A percentile compares a stretch with the other conserved stretches of the same genome.
Conservation (phyloP, 805 yeast genomes). For the Debaryomyces castellii region DNA sequence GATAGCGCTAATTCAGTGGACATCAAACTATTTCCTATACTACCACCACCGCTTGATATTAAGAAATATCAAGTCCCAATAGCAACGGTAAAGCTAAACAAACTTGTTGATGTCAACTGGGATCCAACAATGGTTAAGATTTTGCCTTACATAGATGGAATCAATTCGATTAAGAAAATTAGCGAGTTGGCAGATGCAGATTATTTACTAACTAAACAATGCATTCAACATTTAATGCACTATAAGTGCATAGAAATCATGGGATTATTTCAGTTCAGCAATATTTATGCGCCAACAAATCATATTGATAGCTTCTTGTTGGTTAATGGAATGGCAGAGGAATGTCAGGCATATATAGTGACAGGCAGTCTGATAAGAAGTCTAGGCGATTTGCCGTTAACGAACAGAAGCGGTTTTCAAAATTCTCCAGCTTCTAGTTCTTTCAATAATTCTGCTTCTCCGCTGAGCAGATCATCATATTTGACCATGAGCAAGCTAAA, state of each 20-base stretch:
- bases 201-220: constrained; percentile 71
- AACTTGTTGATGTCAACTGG: constrained; percentile 87
- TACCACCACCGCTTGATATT: constrained; percentile 75
- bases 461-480: constrained; percentile 9
- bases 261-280: constrained; percentile 87
- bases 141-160: constrained; percentile 82
- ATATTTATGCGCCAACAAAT: constrained; percentile 87
- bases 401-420: background rate
- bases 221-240: constrained; percentile 88
- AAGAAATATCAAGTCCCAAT: constrained; percentile 87
- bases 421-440: constrained; percentile 2
- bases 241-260: constrained; percentile 80
- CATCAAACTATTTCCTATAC: constrained; percentile 88
- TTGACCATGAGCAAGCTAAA: constrained; percentile 6
- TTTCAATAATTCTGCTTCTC: constrained; percentile 10
- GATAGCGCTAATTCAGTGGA: constrained; percentile 88
- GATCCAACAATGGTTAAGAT: constrained; percentile 94
- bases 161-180: constrained; percentile 77
- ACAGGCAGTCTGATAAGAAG: constrained; percentile 16
- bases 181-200: constrained; percentile 81
- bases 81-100: constrained; percentile 72
- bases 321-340: constrained; percentile 63
- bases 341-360: constrained; percentile 82
- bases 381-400: constrained; percentile 7
- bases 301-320: constrained; percentile 66